A percentile compares a stretch with the other conserved stretches of the same genome.
phyloP scores from a whole-genome alignment of 225 moss, liverwort and hornwort genomes.

The Straminergon stramineum region DNA sequence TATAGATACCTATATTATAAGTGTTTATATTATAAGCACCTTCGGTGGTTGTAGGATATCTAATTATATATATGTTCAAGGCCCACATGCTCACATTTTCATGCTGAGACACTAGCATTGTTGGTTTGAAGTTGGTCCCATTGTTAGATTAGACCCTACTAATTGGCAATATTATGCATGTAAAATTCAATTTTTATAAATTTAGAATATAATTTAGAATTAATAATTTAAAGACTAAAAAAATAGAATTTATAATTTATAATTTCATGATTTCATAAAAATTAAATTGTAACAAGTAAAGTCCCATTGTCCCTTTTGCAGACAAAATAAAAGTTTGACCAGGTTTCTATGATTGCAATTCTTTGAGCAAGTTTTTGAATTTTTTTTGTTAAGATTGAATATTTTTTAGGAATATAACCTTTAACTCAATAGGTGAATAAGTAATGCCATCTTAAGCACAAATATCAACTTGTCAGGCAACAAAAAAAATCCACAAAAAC shows the following conservation, averaged over 20 bases:
- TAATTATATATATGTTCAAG: no score
- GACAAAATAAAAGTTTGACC: neutral
- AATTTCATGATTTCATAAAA: neutral
- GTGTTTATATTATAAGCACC: no score
- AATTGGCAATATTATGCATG: neutral
- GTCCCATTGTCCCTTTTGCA: accelerated
- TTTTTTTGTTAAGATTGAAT: no score
- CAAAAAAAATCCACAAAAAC: neutral
- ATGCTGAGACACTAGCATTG: no score
- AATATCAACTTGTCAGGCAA: accelerated
- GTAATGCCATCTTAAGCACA: neutral
- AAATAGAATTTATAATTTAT: neutral
- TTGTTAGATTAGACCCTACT: neutral
- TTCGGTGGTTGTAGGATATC: no score
- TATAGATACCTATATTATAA: no score
- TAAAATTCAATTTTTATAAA: neutral
- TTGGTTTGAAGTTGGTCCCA: neutral
- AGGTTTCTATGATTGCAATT: accelerated
- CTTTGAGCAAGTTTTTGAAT: neutral
- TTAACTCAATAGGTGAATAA: accelerated
- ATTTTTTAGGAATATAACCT: accelerated
- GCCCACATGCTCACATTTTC: no score
- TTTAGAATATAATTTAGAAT: neutral
- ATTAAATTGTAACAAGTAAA: neutral
- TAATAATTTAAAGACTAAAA: neutral